Evolutionary conservation across 495 filamentous ascomycete species (phyloP), one percentile per base, ranked within the genome.

Genomic region (Amniculicola lignicola): DNA sequence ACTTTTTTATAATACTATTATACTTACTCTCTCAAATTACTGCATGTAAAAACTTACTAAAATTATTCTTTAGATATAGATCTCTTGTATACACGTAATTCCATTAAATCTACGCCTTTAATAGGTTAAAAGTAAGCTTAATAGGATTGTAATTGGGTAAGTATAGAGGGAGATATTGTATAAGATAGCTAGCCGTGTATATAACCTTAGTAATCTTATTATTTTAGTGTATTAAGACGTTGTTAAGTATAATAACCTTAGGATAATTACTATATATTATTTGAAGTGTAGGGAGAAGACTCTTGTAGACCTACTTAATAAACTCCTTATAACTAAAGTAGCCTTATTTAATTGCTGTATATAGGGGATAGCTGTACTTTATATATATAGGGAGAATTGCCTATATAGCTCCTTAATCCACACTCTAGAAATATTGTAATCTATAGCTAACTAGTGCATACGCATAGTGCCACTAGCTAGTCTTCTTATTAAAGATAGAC

Each of bases 101-200:
- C 39, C 21, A 2, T 16, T 16, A 46, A 28, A 54, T 48, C 35
- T 24, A 54, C 4, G 40, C 39, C 23, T 54, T 54, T 18, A 54
- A 18, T 25, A 41, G 4, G 1, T 21, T 14, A 25, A 54, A 54
- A 10, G 39, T 60, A 59, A 57, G 66, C 65, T 70, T 67, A 63
- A 61, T 67, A 37, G 31, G 64, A 58, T 66, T 72, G 41, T 66
- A 65, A 45, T 67, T 64, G 33, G 64, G 62, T 45, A 57, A 68
- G 50, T 62, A 67, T 21, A 60, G 70, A 18, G 69, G 64, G 29
- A 71, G 54, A 51, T 69, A 74, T 29, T 71, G 12, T 12, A 74
- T 38, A 38, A 67, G 68, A 1, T 75, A 69, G 18, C 73, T 69
- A 50, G 4, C 16, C 19, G n/a, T 16, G 28, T 42, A 12, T 4